phyloP scores from a whole-genome alignment of 2,329 filamentous ascomycete species.

The Exserohilum turcica region DNA sequence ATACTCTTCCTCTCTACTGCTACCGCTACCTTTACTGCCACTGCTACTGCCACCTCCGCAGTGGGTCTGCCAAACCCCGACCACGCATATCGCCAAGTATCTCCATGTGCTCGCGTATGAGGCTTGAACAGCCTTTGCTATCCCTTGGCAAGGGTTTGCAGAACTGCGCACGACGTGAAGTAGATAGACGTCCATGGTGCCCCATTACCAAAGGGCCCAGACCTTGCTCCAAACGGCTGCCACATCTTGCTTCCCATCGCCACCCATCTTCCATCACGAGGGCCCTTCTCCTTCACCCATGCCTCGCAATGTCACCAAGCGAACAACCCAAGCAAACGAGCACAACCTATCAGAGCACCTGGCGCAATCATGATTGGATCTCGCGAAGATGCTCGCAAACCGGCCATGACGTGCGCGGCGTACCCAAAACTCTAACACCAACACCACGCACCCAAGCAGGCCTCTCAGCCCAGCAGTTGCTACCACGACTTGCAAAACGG shows the following conservation, averaged over 20 bases:
- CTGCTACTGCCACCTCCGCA: slow-evolving; percentile 16
- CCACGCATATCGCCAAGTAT: not conserved
- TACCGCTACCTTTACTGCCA: no score
- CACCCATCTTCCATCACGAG: slow-evolving; percentile 3
- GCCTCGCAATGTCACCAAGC: slow-evolving; percentile 8
- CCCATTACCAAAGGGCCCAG: no score
- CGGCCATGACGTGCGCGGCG: slow-evolving; percentile 9
- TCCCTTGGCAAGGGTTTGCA: no score
- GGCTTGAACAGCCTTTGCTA: no score
- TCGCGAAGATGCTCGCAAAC: not conserved
- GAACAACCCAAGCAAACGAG: slow-evolving; percentile 7
- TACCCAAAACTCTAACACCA: slow-evolving; percentile 1
- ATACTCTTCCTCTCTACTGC: no score
- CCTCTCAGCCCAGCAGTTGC: slow-evolving; percentile 13
- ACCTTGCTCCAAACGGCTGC: not conserved
- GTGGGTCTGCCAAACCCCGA: not conserved
- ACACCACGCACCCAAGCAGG: slow-evolving; percentile 9
- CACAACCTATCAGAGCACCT: not conserved
- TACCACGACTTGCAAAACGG: slow-evolving; percentile 10
- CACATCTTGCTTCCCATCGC: slow-evolving; percentile 6
- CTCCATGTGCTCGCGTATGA: no score
- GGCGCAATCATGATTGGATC: not conserved
- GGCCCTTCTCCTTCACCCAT: slow-evolving; percentile 13
- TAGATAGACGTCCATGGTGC: no score
- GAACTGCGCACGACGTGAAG: no score